Percentiles rank a stretch among this genome's conserved stretches.
Conservation (phyloP, 2,329 filamentous ascomycete species). For the Talaromyces piceae region DNA sequence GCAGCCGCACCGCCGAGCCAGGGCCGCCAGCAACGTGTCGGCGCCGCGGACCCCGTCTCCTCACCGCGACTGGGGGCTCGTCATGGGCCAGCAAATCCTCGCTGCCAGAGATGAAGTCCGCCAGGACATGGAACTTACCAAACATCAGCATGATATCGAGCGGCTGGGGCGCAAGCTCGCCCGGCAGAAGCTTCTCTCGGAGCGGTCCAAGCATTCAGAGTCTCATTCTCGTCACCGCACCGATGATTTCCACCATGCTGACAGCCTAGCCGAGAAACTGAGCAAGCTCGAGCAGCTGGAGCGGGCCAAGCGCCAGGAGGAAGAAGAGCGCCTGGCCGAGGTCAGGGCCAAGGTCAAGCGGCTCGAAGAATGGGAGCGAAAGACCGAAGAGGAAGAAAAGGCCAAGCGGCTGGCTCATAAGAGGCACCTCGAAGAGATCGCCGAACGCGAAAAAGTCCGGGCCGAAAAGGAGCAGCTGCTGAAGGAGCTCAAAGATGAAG, state of each 20-base stretch:
- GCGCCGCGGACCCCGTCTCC: constrained; percentile 14
- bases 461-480: constrained; percentile 38
- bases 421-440: constrained; percentile 24
- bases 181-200: constrained; percentile 10
- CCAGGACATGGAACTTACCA: constrained; percentile 28
- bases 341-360: constrained; percentile 13
- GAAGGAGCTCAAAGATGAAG: constrained; percentile 35
- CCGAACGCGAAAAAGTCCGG: constrained; percentile 34
- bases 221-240: constrained; percentile 13
- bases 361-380: constrained; percentile 18
- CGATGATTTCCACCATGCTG: constrained; percentile 39
- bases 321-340: constrained; percentile 11
- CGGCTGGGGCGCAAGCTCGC: constrained; percentile 27
- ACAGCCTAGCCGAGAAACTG: constrained; percentile 32
- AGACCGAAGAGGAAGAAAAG: constrained; percentile 22
- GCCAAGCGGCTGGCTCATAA: constrained; percentile 22
- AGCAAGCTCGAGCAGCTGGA: constrained; percentile 29
- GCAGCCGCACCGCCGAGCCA: constrained; percentile 18
- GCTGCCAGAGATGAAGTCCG: constrained; percentile 26
- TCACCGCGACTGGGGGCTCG: constrained; percentile 27
- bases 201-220: constrained; percentile 13
- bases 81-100: constrained; percentile 27
- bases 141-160: constrained; percentile 30
- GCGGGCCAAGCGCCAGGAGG: constrained; percentile 36
- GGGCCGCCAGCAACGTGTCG: constrained; percentile 13